Evolutionary conservation across 495 filamentous ascomycete species (phyloP).

Genomic region (Neurospora sublineolata): DNA sequence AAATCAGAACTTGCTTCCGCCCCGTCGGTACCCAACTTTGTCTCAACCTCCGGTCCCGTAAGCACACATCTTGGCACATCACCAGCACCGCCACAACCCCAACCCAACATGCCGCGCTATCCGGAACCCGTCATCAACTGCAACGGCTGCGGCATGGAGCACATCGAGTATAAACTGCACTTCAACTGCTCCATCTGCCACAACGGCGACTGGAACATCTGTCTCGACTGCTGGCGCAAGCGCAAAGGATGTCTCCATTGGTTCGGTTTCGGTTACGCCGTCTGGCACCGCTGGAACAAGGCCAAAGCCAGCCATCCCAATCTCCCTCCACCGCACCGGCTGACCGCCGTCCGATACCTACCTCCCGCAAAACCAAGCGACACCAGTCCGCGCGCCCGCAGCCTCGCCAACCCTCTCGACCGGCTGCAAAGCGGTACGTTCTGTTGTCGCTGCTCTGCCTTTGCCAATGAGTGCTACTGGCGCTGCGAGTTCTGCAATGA

Average conservation of each 20-base stretch:
- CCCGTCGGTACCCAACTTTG: constrained; percentile 5
- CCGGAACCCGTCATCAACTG: constrained; percentile 64
- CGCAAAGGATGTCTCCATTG: constrained; percentile 68
- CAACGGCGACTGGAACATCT: constrained; percentile 63
- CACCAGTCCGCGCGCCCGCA: constrained; percentile 23
- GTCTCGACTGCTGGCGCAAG: constrained; percentile 61
- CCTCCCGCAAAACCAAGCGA: constrained; percentile 25
- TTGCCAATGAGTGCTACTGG: constrained; percentile 72
- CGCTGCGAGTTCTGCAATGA: constrained; percentile 74
- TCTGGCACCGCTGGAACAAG: constrained; percentile 46
- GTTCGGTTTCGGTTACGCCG: constrained; percentile 62
- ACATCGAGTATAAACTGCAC: constrained; percentile 74
- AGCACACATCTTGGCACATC: constrained; percentile 5
- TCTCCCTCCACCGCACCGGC: constrained; percentile 49
- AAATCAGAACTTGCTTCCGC: constrained; percentile 8
- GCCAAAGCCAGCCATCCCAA: constrained; percentile 10
- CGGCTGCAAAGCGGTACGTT: constrained; percentile 72
- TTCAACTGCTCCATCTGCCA: constrained; percentile 63
- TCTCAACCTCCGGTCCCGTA: constrained; percentile 5
- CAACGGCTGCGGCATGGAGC: constrained; percentile 47
- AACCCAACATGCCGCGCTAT: constrained; percentile 36
- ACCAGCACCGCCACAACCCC: constrained; percentile 6
- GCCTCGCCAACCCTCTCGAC: constrained; percentile 50
- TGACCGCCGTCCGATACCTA: constrained; percentile 55
- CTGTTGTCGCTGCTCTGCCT: constrained; percentile 60